phyloP scores from a whole-genome alignment of 768 basidiomycete genomes.

The Tricholomella constricta region DNA sequence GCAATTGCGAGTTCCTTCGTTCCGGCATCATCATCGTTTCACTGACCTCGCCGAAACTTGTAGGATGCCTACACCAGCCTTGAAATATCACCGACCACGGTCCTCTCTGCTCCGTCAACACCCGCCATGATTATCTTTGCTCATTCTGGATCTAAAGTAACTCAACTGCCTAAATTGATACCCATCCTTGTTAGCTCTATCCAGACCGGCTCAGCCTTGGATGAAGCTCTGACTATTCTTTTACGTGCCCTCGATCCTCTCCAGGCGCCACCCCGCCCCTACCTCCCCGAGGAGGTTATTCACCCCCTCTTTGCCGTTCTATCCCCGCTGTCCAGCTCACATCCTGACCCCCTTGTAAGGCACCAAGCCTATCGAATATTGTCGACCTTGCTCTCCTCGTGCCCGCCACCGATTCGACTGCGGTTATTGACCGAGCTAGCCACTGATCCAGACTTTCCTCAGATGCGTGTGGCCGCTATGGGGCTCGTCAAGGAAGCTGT shows the following conservation, averaged over 20 bases:
- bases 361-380: constrained; percentile 65
- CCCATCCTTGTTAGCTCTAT: constrained; percentile 50
- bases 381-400: constrained; percentile 50
- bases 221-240: constrained; percentile 63
- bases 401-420: constrained; percentile 51
- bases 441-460: constrained; percentile 50
- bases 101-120: constrained; percentile 27
- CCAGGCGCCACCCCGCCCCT: constrained; percentile 11
- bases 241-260: constrained; percentile 36
- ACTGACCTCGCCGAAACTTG: background rate
- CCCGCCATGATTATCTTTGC: constrained; percentile 40
- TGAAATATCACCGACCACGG: constrained; percentile 21
- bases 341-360: constrained; percentile 58
- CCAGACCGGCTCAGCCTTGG: constrained; percentile 54
- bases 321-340: constrained; percentile 58
- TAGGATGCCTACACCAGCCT: constrained; percentile 41
- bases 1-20: constrained; percentile 39
- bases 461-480: constrained; percentile 70
- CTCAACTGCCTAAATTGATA: constrained; percentile 33
- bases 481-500: constrained; percentile 70
- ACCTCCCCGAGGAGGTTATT: constrained; percentile 46
- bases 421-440: constrained; percentile 58
- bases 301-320: constrained; percentile 51
- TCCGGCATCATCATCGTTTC: background rate
- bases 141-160: constrained; percentile 25